Conservation (phyloP, 148 eudicot genomes). For the Diospyros lotus region DNA sequence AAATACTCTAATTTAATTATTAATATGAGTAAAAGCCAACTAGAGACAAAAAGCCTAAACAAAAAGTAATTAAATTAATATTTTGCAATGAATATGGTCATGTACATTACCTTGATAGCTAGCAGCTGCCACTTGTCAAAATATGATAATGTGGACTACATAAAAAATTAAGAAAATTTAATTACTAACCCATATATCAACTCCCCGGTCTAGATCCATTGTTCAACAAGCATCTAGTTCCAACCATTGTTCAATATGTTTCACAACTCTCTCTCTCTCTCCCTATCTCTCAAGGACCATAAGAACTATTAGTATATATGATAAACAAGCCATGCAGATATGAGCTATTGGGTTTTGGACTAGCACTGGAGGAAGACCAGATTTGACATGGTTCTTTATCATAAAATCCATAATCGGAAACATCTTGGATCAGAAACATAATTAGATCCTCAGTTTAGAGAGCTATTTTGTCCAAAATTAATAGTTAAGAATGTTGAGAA, state of each 20-base stretch:
- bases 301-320: not conserved
- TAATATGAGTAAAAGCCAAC: no score
- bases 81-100: no score
- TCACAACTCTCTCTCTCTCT: not conserved
- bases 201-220: no score
- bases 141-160: no score
- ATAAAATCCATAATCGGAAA: not conserved
- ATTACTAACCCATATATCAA: no score
- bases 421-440: constrained; percentile 1
- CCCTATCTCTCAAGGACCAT: no score
- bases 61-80: not conserved
- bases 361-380: not conserved
- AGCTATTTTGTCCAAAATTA: not conserved
- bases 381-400: not conserved
- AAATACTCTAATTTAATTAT: no score
- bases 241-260: not conserved
- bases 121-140: no score
- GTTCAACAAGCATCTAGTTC: not conserved
- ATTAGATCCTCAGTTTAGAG: not conserved
- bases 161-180: no score
- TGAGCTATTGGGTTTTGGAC: not conserved
- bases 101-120: no score
- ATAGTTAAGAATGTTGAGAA: not conserved
- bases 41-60: no score
- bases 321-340: not conserved